Percentiles rank a stretch among this genome's conserved stretches.
phyloP scores from a whole-genome alignment of 352 stramenopile species.

The Phytophthora meadii region DNA sequence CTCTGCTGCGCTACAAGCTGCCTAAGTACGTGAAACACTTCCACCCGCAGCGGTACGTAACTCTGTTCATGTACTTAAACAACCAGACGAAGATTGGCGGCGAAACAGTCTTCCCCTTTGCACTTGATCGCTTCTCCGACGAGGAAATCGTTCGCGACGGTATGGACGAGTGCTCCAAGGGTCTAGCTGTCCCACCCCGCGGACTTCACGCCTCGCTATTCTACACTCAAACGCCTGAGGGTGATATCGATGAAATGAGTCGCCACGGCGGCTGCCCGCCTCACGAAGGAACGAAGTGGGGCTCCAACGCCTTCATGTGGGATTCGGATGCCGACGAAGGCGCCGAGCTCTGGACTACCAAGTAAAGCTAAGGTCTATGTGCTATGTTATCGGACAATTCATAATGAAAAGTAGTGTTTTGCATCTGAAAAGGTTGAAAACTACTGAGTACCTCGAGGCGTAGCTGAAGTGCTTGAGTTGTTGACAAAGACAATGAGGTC shows the following conservation, averaged over 20 bases:
- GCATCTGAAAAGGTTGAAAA: not conserved
- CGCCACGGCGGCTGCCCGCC: constrained; percentile 83
- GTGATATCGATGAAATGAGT: constrained; percentile 77
- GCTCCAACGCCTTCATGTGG: constrained; percentile 88
- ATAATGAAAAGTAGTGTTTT: constrained; percentile 27
- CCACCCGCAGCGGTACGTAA: constrained; percentile 94
- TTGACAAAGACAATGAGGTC: constrained; percentile 55
- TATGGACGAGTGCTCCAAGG: constrained; percentile 82
- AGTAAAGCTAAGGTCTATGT: constrained; percentile 42
- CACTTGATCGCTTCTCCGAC: constrained; percentile 71
- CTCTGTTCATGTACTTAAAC: constrained; percentile 97
- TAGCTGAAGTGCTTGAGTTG: constrained; percentile 12
- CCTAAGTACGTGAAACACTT: constrained; percentile 79
- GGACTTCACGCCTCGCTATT: constrained; percentile 82
- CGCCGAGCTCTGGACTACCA: constrained; percentile 79
- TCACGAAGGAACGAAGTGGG: constrained; percentile 83
- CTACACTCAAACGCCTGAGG: constrained; percentile 82
- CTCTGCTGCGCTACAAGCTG: constrained; percentile 56
- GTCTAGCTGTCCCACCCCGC: constrained; percentile 70
- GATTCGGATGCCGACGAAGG: constrained; percentile 83
- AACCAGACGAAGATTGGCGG: constrained; percentile 94
- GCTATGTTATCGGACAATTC: constrained; percentile 15
- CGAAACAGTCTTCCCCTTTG: constrained; percentile 95
- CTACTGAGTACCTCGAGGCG: constrained; percentile 19
- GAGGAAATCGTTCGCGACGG: constrained; percentile 71